Evolutionary conservation across 768 basidiomycete genomes (phyloP).

Genomic region (Suillus discolor): DNA sequence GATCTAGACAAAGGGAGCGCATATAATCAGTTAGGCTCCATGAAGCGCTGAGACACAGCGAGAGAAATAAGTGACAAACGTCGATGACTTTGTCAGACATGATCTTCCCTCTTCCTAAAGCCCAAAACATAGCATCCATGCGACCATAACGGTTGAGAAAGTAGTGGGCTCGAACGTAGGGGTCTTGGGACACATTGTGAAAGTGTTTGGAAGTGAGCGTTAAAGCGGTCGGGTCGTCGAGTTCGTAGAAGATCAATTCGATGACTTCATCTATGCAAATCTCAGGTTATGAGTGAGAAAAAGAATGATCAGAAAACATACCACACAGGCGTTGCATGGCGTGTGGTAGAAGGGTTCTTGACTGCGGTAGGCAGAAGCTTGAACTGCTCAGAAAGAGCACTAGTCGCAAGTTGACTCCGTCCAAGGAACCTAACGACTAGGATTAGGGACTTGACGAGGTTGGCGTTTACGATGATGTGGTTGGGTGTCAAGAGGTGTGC

Average conservation of each 20-base stretch:
- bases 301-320: constrained; percentile 37
- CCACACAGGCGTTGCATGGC: constrained; percentile 70
- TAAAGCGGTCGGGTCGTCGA: constrained; percentile 64
- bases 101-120: constrained; percentile 71
- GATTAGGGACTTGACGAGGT: not conserved
- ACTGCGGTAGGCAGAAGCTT: constrained; percentile 11
- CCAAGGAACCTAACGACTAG: not conserved
- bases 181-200: constrained; percentile 64
- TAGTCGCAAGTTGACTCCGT: constrained; percentile 3
- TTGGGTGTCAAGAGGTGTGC: constrained; percentile 36
- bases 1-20: constrained; percentile 46
- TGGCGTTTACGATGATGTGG: constrained; percentile 36
- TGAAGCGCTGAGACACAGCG: constrained; percentile 20
- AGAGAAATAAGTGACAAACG: constrained; percentile 45
- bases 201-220: constrained; percentile 60
- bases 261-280: constrained; percentile 58
- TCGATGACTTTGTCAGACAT: constrained; percentile 68
- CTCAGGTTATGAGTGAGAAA: constrained; percentile 12
- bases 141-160: constrained; percentile 75
- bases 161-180: constrained; percentile 77
- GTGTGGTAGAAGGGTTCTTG: constrained; percentile 8
- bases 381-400: not conserved
- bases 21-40: constrained; percentile 27
- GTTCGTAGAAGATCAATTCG: constrained; percentile 72
- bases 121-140: constrained; percentile 72